Evolutionary conservation across 306 rosid genomes (phyloP).

Genomic region (Malus sieversii): DNA sequence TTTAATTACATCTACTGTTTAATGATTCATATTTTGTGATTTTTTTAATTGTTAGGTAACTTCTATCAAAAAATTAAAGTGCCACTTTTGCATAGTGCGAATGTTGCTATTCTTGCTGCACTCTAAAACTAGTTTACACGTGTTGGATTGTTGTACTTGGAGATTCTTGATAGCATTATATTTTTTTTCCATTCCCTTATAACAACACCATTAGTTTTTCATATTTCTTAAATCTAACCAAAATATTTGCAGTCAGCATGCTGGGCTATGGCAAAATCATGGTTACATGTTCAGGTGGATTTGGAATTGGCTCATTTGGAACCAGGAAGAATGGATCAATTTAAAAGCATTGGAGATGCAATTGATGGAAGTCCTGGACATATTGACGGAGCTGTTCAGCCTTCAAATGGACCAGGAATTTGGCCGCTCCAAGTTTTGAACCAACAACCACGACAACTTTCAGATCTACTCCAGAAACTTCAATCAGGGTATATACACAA

Average conservation of each 20-base stretch:
- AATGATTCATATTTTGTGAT: background rate
- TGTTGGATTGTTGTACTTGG: background rate
- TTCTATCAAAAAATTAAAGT: background rate
- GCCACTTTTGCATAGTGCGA: background rate
- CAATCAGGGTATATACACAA: conserved; percentile 64
- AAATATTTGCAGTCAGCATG: conserved; percentile 75
- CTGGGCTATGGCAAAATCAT: conserved; percentile 97
- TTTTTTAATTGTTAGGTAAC: background rate
- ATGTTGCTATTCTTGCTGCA: background rate
- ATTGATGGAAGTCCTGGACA: conserved; percentile 61
- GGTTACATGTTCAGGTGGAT: conserved; percentile 90
- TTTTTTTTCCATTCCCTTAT: conserved; percentile 1
- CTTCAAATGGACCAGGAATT: conserved; percentile 56
- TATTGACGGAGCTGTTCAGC: conserved; percentile 39
- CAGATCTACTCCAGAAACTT: conserved; percentile 84
- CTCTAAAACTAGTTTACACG: background rate
- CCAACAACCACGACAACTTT: conserved; percentile 87
- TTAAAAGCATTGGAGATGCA: conserved; percentile 45
- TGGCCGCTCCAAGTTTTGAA: conserved; percentile 87
- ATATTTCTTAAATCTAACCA: conserved; percentile 14
- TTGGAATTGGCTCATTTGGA: conserved; percentile 58
- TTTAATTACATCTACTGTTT: conserved; percentile 1
- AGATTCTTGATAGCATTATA: background rate
- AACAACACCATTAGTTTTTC: conserved; percentile 8
- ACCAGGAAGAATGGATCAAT: conserved; percentile 60